These are phyloP conservation scores for Neonectria neomacrospora DNA, from an alignment of 2,329 filamentous ascomycete genomes.

Conservation along the genomic window DNA sequence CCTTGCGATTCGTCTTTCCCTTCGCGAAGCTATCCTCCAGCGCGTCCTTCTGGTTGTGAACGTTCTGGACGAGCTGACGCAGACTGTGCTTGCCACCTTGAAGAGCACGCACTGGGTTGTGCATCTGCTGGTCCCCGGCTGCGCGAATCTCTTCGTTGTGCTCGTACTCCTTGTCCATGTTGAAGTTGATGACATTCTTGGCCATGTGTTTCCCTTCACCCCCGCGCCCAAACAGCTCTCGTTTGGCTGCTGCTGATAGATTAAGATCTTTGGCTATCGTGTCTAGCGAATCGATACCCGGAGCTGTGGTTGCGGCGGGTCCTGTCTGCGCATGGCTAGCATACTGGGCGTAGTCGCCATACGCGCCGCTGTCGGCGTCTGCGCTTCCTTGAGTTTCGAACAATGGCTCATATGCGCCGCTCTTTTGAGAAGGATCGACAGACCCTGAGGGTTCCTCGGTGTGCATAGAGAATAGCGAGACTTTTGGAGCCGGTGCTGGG, in stretches of 20 bases:
- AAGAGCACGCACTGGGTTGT: constrained; percentile 87
- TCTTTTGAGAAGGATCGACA: constrained; percentile 32
- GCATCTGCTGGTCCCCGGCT: constrained; percentile 74
- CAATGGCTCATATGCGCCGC: constrained; percentile 62
- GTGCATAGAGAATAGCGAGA: constrained; percentile 76
- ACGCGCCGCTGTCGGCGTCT: constrained; percentile 34
- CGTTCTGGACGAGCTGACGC: constrained; percentile 86
- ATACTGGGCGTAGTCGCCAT: constrained; percentile 49
- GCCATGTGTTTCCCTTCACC: constrained; percentile 51
- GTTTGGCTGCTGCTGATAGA: constrained; percentile 78
- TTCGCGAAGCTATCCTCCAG: constrained; percentile 92
- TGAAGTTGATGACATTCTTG: constrained; percentile 83
- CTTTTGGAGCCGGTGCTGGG: constrained; percentile 52
- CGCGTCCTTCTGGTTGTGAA: constrained; percentile 83
- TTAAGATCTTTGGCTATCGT: constrained; percentile 81
- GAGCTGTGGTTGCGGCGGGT: constrained; percentile 43
- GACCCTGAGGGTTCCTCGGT: constrained; percentile 51
- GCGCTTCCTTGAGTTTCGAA: constrained; percentile 52
- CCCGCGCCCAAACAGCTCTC: constrained; percentile 85
- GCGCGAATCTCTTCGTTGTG: constrained; percentile 83
- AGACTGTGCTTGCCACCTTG: constrained; percentile 87
- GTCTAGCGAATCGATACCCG: constrained; percentile 67
- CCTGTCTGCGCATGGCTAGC: constrained; percentile 46
- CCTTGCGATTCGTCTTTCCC: constrained; percentile 81
- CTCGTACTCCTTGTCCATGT: constrained; percentile 87